Percentiles rank a stretch among this genome's conserved stretches.
Conservation (phyloP, 2,329 filamentous ascomycete genomes). For the Pyrenophora seminiperda region DNA sequence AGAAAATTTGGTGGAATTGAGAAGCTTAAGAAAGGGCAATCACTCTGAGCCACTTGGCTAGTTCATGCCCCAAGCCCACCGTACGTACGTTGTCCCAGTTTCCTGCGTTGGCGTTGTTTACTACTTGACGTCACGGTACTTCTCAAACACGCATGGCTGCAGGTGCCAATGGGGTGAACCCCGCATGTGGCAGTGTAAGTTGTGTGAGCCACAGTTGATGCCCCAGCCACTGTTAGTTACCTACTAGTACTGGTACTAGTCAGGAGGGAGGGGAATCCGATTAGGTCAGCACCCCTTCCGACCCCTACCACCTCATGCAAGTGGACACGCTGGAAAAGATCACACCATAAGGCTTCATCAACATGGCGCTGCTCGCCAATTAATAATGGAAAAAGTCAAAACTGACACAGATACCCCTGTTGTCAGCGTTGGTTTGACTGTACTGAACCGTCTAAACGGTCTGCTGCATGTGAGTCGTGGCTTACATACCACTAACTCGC, state of each 20-base stretch:
- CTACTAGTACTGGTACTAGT: too few relatives aligned
- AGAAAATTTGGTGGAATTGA: not conserved
- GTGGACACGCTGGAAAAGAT: too few relatives aligned
- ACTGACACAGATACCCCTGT: too few relatives aligned
- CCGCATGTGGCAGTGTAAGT: constrained; percentile 4
- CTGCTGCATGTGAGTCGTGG: not conserved
- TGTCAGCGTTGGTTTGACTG: not conserved
- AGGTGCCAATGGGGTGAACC: not conserved
- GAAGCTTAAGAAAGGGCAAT: not conserved
- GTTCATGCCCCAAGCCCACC: not conserved
- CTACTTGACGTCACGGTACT: constrained; percentile 5
- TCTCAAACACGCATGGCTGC: not conserved
- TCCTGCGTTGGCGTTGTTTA: not conserved
- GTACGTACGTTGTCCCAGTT: not conserved
- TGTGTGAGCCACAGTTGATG: constrained; percentile 1
- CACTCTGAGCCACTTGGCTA: not conserved
- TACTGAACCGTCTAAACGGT: not conserved
- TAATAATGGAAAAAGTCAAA: not conserved
- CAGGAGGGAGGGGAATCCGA: too few relatives aligned
- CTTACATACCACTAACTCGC: not conserved
- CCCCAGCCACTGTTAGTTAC: too few relatives aligned
- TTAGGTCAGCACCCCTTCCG: too few relatives aligned
- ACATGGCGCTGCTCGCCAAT: not conserved
- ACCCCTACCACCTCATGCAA: too few relatives aligned
- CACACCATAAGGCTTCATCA: too few relatives aligned